phyloP scores from a whole-genome alignment of 495 filamentous ascomycete species.

The Podospora conica region DNA sequence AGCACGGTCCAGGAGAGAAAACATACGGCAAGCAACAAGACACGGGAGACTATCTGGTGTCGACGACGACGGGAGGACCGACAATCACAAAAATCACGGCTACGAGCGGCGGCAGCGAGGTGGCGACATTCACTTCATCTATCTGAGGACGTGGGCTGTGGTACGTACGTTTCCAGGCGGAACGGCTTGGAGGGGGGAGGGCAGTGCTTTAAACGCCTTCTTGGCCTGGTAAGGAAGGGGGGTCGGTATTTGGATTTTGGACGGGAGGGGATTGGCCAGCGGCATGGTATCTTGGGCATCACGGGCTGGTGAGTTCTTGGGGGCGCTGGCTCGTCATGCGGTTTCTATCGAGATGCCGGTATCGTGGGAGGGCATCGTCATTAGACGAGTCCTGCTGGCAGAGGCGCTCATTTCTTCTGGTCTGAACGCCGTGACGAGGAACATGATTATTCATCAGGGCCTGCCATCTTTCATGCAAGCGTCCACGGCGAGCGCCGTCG shows the following conservation, averaged over 20 bases:
- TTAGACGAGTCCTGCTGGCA: background rate
- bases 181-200: background rate
- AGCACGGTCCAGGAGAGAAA: background rate
- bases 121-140: background rate
- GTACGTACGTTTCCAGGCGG: background rate
- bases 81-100: background rate
- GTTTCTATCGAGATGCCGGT: too few species aligned
- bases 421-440: background rate
- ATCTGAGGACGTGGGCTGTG: background rate
- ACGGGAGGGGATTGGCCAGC: background rate
- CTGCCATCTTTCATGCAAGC: background rate
- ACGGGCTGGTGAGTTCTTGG: background rate
- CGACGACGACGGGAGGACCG: background rate
- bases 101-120: background rate
- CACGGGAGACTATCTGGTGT: background rate
- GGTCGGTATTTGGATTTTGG: background rate
- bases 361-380: background rate
- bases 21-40: background rate
- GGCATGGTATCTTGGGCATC: background rate
- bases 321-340: background rate
- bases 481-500: background rate
- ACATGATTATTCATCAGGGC: background rate
- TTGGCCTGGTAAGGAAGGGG: background rate
- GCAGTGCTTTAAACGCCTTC: background rate
- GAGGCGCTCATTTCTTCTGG: background rate